phyloP scores from a whole-genome alignment of 305 asterid genomes.

The Plantago rigida region DNA sequence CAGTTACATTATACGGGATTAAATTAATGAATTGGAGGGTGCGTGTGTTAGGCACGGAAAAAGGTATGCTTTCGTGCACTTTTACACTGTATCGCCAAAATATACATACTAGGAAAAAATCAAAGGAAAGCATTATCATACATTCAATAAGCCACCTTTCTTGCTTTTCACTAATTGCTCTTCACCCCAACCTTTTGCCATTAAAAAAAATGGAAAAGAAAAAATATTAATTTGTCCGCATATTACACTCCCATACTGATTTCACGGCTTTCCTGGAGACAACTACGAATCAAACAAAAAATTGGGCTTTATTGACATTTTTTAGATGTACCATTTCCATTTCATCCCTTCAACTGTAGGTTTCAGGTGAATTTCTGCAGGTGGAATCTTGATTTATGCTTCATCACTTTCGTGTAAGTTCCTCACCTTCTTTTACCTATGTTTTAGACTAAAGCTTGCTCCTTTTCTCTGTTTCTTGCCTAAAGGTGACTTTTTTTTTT shows the following conservation, averaged over 20 bases:
- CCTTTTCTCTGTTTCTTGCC: conserved; percentile 13
- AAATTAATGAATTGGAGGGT: too few relatives aligned
- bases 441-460: conserved; percentile 23
- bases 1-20: too few relatives aligned
- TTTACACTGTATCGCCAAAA: neutral
- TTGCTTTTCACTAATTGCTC: neutral
- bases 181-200: neutral
- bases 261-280: neutral
- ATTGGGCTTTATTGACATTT: conserved; percentile 10
- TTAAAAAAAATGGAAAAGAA: too few relatives aligned
- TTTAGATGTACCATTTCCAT: neutral
- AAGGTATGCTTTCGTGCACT: neutral
- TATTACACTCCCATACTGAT: neutral
- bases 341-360: neutral
- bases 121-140: too few relatives aligned
- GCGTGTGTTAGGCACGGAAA: conserved; percentile 9
- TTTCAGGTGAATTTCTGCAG: conserved; percentile 19
- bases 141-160: neutral
- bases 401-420: conserved; percentile 37
- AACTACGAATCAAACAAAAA: neutral
- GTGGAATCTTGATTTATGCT: conserved; percentile 15
- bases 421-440: conserved; percentile 20
- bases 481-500: conserved; percentile 1
- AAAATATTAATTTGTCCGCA: too few relatives aligned
- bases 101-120: too few relatives aligned